phyloP scores from a whole-genome alignment of 2,329 filamentous ascomycete species.

The Ophiocordyceps robertsii region DNA sequence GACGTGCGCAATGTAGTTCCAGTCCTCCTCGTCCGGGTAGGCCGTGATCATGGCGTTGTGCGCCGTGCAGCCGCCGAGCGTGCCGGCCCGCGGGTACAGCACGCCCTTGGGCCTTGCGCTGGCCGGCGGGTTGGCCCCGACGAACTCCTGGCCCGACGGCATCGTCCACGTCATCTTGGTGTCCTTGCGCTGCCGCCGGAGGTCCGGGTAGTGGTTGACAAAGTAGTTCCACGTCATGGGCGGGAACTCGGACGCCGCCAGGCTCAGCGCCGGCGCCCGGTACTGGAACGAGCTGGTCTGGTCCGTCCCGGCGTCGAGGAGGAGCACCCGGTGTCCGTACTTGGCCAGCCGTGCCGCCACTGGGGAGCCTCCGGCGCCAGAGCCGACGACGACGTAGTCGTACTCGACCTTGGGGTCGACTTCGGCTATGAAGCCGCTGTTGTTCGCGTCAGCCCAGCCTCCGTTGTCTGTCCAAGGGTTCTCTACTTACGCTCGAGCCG shows the following conservation, averaged over 20 bases:
- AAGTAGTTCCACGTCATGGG: slow-evolving; percentile 49
- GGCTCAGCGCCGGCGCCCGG: slow-evolving; percentile 29
- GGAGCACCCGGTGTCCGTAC: slow-evolving; percentile 43
- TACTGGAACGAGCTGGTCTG: slow-evolving; percentile 25
- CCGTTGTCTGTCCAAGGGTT: too few species aligned
- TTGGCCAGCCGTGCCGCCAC: slow-evolving; percentile 43
- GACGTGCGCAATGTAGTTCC: slow-evolving; percentile 38
- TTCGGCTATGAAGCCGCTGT: not conserved
- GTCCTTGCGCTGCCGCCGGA: slow-evolving; percentile 37
- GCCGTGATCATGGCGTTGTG: slow-evolving; percentile 49
- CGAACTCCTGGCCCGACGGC: slow-evolving; percentile 36
- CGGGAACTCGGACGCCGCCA: slow-evolving; percentile 35
- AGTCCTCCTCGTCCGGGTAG: slow-evolving; percentile 46
- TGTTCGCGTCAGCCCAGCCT: not conserved
- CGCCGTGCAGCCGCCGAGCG: slow-evolving; percentile 36
- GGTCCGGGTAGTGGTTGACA: slow-evolving; percentile 45
- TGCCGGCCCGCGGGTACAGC: slow-evolving; percentile 31
- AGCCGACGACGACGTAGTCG: slow-evolving; percentile 50
- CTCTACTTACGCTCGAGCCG: not conserved
- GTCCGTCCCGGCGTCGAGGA: slow-evolving; percentile 50
- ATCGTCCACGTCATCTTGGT: slow-evolving; percentile 45
- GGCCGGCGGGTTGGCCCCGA: slow-evolving; percentile 20
- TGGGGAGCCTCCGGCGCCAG: slow-evolving; percentile 46
- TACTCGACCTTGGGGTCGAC: slow-evolving; percentile 5
- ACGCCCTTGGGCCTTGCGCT: slow-evolving; percentile 27